These are phyloP conservation scores for Seminavis robusta DNA, from an alignment of 108 stramenopile genomes.

Conservation along the genomic window DNA sequence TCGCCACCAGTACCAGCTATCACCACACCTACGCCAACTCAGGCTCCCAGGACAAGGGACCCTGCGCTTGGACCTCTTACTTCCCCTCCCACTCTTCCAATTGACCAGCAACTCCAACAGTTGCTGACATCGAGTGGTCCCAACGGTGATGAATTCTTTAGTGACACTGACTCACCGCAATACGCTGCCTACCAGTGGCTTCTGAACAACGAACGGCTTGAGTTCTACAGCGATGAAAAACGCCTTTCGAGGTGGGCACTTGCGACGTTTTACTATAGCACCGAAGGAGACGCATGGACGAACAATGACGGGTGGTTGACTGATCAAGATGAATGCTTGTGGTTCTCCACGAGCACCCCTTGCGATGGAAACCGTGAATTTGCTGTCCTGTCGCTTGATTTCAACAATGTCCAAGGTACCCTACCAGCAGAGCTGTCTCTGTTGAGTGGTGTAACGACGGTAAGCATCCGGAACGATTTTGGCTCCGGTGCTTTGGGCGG, in stretches of 20 bases:
- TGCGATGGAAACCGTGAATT: slow-evolving; percentile 19
- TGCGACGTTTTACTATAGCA: slow-evolving; percentile 37
- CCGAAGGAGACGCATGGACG: slow-evolving; percentile 34
- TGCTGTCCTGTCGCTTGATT: slow-evolving; percentile 25
- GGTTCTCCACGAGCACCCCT: slow-evolving; percentile 23
- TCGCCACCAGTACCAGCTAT: neutral
- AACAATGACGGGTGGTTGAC: slow-evolving; percentile 35
- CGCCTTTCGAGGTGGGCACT: slow-evolving; percentile 24
- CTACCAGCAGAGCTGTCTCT: slow-evolving; percentile 30
- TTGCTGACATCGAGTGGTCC: too few species aligned
- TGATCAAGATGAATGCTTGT: slow-evolving; percentile 34
- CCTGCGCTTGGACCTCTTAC: slow-evolving; percentile 11
- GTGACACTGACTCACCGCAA: slow-evolving; percentile 18
- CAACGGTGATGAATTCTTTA: too few species aligned
- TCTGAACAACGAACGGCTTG: slow-evolving; percentile 11
- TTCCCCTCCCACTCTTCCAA: slow-evolving; percentile 7
- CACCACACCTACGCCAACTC: neutral
- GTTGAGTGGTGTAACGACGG: too few species aligned
- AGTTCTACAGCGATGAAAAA: slow-evolving; percentile 25
- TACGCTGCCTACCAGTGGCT: slow-evolving; percentile 20
- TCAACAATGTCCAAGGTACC: slow-evolving; percentile 33
- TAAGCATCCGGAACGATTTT: too few species aligned
- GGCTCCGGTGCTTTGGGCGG: too few species aligned
- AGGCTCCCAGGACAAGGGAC: neutral
- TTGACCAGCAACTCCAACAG: slow-evolving; percentile 7